phyloP scores from a whole-genome alignment of 331 rosid genomes.

The Acacia concinna region DNA sequence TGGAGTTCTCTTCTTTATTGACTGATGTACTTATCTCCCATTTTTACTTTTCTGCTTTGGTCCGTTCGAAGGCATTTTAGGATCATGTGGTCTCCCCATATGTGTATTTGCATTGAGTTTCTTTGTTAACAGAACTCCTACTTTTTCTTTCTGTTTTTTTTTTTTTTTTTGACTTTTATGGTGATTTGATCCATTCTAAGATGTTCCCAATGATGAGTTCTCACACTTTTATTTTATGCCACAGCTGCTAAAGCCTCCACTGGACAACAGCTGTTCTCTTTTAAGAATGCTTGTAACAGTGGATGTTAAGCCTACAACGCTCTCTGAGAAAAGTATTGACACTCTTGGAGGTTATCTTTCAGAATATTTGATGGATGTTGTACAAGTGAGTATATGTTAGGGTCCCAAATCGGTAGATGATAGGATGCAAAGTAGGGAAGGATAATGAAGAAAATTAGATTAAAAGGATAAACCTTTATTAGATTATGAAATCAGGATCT shows the following conservation, averaged over 20 bases:
- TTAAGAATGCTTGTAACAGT: constrained; percentile 55
- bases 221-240: constrained; percentile 31
- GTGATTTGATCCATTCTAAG: background rate
- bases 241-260: constrained; percentile 55
- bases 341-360: constrained; percentile 53
- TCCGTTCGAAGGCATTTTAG: background rate
- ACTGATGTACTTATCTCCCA: background rate
- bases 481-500: no score
- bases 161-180: background rate
- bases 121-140: background rate
- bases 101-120: background rate
- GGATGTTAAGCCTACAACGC: constrained; percentile 59
- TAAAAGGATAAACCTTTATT: no score
- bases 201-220: constrained; percentile 14
- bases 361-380: constrained; percentile 57
- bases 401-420: no score
- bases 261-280: constrained; percentile 68
- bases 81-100: background rate
- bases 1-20: background rate
- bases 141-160: background rate
- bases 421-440: no score
- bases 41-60: background rate
- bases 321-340: constrained; percentile 51
- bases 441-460: no score
- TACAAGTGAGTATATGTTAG: constrained; percentile 60